These are phyloP conservation scores for Akanthomyces muscarius DNA, from an alignment of 2,329 filamentous ascomycete genomes.

Conservation along the genomic window DNA sequence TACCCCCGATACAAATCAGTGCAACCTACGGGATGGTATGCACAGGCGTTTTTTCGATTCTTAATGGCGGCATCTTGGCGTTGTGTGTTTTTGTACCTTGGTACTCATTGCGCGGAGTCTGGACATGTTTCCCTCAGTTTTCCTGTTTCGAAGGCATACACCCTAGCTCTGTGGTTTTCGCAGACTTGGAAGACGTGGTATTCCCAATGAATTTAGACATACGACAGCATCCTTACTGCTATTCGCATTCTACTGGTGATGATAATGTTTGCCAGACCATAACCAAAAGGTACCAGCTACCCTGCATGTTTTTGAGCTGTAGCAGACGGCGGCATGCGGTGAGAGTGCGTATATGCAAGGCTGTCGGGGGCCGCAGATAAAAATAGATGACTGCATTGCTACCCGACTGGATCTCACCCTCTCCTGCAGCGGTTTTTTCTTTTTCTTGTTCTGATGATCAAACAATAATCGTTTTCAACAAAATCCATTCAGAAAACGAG, in stretches of 20 bases:
- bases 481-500: not conserved
- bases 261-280: too few species aligned
- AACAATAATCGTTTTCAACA: not conserved
- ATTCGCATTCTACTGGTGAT: not conserved
- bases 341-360: not conserved
- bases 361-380: not conserved
- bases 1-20: slow-evolving; percentile 7
- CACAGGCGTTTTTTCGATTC: slow-evolving; percentile 9
- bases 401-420: not conserved
- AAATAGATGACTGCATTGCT: not conserved
- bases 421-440: too few species aligned
- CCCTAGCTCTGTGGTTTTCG: not conserved
- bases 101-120: slow-evolving; percentile 8
- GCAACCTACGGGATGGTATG: not conserved
- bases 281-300: too few species aligned
- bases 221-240: not conserved
- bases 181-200: not conserved
- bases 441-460: not conserved
- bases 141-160: not conserved
- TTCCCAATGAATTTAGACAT: not conserved
- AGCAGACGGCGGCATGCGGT: not conserved
- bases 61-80: not conserved
- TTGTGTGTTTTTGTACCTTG: not conserved
- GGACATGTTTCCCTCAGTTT: not conserved
- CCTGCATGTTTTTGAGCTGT: too few species aligned